A percentile compares a stretch with the other conserved stretches of the same genome.
These are phyloP conservation scores for Erodium trifolium DNA, from an alignment of 441 rosid genomes.

Conservation along the genomic window DNA sequence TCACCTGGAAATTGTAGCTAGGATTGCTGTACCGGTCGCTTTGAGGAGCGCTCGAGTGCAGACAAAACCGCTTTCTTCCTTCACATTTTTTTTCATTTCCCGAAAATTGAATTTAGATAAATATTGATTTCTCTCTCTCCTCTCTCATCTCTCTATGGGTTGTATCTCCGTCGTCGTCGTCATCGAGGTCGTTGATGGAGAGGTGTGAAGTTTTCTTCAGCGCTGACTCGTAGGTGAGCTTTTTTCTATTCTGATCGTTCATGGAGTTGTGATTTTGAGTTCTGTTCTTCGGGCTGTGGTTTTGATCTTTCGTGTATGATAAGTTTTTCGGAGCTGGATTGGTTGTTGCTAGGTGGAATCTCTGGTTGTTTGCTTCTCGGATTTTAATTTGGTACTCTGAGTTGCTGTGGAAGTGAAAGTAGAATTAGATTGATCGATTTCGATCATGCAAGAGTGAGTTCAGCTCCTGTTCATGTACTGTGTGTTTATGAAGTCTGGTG, in stretches of 20 bases:
- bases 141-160: neutral
- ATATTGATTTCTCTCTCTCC: neutral
- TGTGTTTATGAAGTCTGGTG: neutral
- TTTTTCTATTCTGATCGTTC: slow-evolving; percentile 6
- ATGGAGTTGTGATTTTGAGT: neutral
- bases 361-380: neutral
- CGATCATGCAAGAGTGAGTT: neutral
- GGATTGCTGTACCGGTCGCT: neutral
- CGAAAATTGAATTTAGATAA: neutral
- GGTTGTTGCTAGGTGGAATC: neutral
- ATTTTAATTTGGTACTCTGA: neutral
- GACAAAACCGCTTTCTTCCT: neutral
- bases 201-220: slow-evolving; percentile 20
- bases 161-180: neutral
- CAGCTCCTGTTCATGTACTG: neutral
- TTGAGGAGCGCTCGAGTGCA: neutral
- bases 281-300: slow-evolving; percentile 4
- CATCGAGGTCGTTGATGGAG: slow-evolving; percentile 9
- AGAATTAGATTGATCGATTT: neutral
- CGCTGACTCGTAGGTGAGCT: slow-evolving; percentile 27
- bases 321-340: neutral
- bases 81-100: neutral
- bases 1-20: neutral
- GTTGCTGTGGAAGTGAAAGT: neutral
- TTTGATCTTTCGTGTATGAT: neutral